phyloP scores from a whole-genome alignment of 257 asterid genomes.

The Vinca minor region DNA sequence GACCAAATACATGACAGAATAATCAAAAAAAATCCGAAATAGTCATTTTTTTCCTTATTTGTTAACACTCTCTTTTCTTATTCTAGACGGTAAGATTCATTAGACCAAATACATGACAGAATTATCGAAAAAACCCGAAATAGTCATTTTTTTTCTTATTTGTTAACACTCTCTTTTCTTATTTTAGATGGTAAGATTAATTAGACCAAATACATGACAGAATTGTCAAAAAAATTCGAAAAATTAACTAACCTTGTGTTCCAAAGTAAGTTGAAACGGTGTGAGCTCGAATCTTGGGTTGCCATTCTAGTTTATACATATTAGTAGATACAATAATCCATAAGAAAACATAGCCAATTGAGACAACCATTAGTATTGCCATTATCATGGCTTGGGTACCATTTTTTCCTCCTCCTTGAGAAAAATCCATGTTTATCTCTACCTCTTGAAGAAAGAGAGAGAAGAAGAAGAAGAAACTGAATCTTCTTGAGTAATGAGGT shows the following conservation, averaged over 20 bases:
- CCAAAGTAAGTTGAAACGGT: constrained; percentile 71
- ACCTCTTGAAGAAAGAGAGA: neutral
- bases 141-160: too few relatives aligned
- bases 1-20: too few relatives aligned
- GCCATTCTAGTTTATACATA: constrained; percentile 38
- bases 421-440: constrained; percentile 2
- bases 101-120: too few relatives aligned
- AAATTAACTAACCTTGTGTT: constrained; percentile 46
- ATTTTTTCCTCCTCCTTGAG: constrained; percentile 1
- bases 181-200: too few relatives aligned
- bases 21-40: too few relatives aligned
- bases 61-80: too few relatives aligned
- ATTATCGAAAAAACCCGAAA: too few relatives aligned
- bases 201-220: too few relatives aligned
- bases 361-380: constrained; percentile 28
- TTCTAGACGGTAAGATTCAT: too few relatives aligned
- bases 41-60: too few relatives aligned
- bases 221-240: neutral
- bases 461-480: neutral
- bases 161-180: too few relatives aligned
- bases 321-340: constrained; percentile 64
- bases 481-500: too few relatives aligned
- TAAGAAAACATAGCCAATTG: constrained; percentile 42
- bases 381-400: constrained; percentile 27
- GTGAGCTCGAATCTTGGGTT: constrained; percentile 32